phyloP scores from a whole-genome alignment of 441 rosid species.

The Erysimum cheiri region DNA sequence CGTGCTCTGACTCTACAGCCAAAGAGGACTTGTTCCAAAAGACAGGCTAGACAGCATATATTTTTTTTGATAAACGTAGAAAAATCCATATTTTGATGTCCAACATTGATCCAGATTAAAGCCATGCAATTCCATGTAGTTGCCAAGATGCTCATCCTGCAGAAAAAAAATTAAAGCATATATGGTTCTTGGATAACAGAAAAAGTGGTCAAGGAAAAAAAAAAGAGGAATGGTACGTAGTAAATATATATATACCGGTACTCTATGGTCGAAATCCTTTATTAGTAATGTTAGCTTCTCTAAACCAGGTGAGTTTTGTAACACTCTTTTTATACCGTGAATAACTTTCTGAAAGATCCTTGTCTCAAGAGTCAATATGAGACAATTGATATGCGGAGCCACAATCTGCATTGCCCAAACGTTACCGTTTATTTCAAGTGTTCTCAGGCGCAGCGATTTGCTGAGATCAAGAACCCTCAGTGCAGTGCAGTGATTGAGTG shows the following conservation, averaged over 20 bases:
- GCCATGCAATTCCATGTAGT: not conserved
- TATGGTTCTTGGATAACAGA: not conserved
- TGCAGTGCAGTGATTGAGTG: not conserved
- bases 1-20: not conserved
- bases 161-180: not conserved
- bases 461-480: constrained; percentile 9
- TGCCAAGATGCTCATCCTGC: not conserved
- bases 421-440: not conserved
- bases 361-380: not conserved
- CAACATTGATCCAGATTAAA: not conserved
- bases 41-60: too few species aligned
- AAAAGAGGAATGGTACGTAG: not conserved
- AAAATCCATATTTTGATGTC: constrained; percentile 17
- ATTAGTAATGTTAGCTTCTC: not conserved
- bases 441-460: not conserved
- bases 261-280: not conserved
- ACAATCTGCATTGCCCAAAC: not conserved
- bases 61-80: too few species aligned
- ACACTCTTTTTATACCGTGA: not conserved
- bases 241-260: not conserved
- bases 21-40: not conserved
- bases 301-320: constrained; percentile 24
- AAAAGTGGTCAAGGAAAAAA: not conserved
- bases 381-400: not conserved
- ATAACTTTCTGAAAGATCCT: not conserved